phyloP scores from a whole-genome alignment of 164 flowering plant species.

The Vitis cinerea region DNA sequence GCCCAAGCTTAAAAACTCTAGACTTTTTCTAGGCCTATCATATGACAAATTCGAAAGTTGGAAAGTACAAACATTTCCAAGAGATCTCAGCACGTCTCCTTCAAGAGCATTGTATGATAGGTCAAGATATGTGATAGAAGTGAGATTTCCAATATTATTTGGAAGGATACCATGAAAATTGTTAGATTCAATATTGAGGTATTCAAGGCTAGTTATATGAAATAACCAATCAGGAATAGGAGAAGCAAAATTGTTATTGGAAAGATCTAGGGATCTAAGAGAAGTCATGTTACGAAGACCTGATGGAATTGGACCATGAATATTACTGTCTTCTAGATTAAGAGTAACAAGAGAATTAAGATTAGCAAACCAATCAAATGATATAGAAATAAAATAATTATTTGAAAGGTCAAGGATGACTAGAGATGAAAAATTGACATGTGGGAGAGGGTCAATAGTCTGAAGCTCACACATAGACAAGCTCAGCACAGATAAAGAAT shows the following conservation, averaged over 20 bases:
- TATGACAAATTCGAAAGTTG: no score
- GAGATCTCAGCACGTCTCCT: background rate
- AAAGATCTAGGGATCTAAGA: no score
- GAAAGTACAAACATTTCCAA: slow-evolving; percentile 1
- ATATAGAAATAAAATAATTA: background rate
- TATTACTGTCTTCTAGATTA: slow-evolving; percentile 9
- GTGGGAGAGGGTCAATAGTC: background rate
- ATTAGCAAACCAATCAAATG: background rate
- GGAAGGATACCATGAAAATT: background rate
- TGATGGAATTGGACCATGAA: background rate
- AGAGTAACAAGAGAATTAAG: slow-evolving; percentile 3
- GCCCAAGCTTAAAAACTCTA: no score
- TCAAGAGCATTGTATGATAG: slow-evolving; percentile 1
- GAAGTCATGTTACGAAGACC: background rate
- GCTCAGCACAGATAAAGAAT: slow-evolving; percentile 12
- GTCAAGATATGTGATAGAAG: background rate
- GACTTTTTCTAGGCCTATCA: no score
- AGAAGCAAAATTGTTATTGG: background rate
- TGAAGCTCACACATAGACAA: slow-evolving; percentile 11
- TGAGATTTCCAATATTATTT: background rate
- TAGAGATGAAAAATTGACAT: no score
- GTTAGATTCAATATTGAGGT: background rate
- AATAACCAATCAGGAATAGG: background rate
- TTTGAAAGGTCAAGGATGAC: background rate
- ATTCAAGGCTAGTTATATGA: background rate